These are phyloP conservation scores for Saccharomycopsis schoenii DNA, from an alignment of 805 yeast genomes.

Conservation along the genomic window DNA sequence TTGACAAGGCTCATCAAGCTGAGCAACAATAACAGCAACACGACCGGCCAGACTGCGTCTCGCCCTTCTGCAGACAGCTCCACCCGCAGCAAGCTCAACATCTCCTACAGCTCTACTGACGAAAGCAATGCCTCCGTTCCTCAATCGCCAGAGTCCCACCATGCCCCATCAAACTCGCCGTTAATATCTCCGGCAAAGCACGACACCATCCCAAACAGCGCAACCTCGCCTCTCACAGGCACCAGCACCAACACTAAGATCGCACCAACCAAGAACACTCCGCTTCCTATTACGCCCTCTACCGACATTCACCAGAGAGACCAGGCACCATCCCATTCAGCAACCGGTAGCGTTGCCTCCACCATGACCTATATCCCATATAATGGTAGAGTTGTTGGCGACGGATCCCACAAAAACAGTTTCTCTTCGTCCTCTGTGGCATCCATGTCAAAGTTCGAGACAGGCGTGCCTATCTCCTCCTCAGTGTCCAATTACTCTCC, in stretches of 20 bases:
- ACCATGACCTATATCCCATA: conserved; percentile 17
- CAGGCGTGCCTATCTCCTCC: not conserved
- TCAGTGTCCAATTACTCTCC: conserved; percentile 8
- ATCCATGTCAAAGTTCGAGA: not conserved
- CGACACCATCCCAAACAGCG: not conserved
- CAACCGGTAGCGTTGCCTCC: not conserved
- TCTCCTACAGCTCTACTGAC: not conserved
- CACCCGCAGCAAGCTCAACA: not conserved
- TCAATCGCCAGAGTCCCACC: conserved; percentile 1
- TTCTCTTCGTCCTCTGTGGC: not conserved
- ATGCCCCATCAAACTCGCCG: conserved; percentile 3
- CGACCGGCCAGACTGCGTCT: not conserved
- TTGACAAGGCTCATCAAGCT: not conserved
- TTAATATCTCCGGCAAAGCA: not conserved
- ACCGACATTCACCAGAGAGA: not conserved
- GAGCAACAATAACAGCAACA: not conserved
- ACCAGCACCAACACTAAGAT: not conserved
- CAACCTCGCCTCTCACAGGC: not conserved
- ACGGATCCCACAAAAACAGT: not conserved
- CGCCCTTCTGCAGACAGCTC: not conserved
- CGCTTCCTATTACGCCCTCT: not conserved
- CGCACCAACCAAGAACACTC: not conserved
- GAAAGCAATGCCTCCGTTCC: not conserved
- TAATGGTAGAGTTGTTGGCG: conserved; percentile 10
- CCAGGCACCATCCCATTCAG: not conserved